Evolutionary conservation across 805 yeast genomes (phyloP).

Genomic region (Candida saitoana): DNA sequence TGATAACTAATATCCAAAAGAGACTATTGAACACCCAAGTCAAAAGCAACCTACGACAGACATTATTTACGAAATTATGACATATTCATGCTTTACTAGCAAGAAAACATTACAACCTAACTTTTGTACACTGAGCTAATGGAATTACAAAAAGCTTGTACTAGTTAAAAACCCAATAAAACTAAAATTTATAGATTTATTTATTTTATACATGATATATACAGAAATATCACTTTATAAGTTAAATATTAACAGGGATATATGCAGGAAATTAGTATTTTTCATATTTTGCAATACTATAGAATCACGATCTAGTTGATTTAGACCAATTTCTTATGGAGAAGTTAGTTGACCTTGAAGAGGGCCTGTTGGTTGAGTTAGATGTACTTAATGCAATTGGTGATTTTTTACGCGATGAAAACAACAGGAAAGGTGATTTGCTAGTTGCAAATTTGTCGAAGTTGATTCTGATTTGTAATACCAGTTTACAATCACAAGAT

Average conservation of each 20-base stretch:
- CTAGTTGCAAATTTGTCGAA: conserved; percentile 1
- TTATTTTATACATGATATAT: neutral
- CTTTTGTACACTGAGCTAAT: neutral
- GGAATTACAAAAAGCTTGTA: no score
- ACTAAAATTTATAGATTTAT: neutral
- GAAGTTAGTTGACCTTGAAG: neutral
- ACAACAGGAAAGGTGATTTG: conserved; percentile 10
- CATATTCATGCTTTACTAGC: neutral
- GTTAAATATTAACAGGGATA: neutral
- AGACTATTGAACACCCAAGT: no score
- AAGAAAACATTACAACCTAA: neutral
- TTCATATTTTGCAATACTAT: no score
- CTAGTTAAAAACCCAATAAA: neutral
- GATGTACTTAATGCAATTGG: conserved; percentile 13
- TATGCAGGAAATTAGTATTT: neutral
- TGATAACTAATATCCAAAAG: neutral
- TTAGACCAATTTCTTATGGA: no score
- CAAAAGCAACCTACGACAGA: neutral
- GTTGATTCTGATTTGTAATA: neutral
- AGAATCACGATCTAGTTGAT: no score
- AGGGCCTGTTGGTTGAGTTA: neutral
- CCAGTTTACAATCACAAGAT: neutral
- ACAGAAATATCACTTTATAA: no score
- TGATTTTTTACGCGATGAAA: conserved; percentile 18
- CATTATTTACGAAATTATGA: conserved; percentile 1